Base-by-base conservation (phyloP, 768 basidiomycete genomes). In the Multifurca ochricompacta region DNA sequence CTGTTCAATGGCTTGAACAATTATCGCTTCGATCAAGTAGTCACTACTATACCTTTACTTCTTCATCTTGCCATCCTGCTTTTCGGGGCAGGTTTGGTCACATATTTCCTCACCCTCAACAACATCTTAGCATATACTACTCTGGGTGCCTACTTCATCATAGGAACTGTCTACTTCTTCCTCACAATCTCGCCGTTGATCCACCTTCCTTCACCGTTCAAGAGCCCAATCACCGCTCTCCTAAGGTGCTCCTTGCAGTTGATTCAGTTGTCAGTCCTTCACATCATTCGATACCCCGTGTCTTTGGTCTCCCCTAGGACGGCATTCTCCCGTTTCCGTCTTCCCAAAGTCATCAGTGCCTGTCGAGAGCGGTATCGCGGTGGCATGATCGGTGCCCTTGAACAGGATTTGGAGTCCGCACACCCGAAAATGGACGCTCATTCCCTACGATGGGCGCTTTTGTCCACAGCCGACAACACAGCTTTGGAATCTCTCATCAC, bases 1-100 rank as follows among this genome's bases (percentile, higher is more conserved):
- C 45, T 60, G 1, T 53, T 48, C 43, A 23, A 48, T 23, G 58
- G 59, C 16, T 35, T 49, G 4, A 37, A 35, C 21, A 25, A 18
- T 14, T 37, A 53, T 43, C 48, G 16, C 39, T 16, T 56, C 23
- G 43, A 40, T 18, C 43, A 56, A 31, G 43, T 56, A 18, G 27
- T 56, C 13, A 27, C 21, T 2, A 36, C 43, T 3, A 49, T 60
- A 3, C 58, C 58, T 3, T 11, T 51, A 3, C 48, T 60, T 21
- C 58, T 60, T 7, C 59, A 59, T 16, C 44, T 59, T n/a, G 34
- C 58, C 7, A 30, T 60, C 30, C 27, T 54, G 11, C 52, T 60
- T 11, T 60, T 60, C 18, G 43, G 59, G 13, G 52, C 52, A 3
- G 59, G 59, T 9, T 25, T 60, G 34, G 40, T 59, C 10, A 30